Conservation (phyloP, 805 yeast species). For the Lipomyces sp. region DNA sequence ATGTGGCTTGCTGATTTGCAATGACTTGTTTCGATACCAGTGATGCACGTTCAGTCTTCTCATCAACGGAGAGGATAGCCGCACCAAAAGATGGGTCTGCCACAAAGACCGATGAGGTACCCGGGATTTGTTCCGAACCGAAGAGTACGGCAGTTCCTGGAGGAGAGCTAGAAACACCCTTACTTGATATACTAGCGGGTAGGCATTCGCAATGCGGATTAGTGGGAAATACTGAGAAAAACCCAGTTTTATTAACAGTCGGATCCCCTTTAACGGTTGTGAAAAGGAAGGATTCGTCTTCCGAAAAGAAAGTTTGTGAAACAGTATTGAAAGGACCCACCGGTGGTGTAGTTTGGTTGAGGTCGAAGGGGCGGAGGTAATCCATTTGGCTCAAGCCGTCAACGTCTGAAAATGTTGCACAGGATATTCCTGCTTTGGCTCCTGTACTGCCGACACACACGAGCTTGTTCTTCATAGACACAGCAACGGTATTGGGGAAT, state of each 20-base stretch:
- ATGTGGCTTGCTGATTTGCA: slow-evolving; percentile 3
- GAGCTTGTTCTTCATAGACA: slow-evolving; percentile 5
- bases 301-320: neutral
- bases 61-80: neutral
- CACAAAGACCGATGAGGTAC: neutral
- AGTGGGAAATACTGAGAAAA: neutral
- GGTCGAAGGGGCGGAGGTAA: slow-evolving; percentile 2
- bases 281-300: slow-evolving; percentile 3
- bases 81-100: slow-evolving; percentile 3
- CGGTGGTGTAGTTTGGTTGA: slow-evolving; percentile 1
- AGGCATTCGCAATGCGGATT: neutral
- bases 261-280: slow-evolving; percentile 6
- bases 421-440: slow-evolving; percentile 9
- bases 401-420: neutral
- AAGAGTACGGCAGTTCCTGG: slow-evolving; percentile 8
- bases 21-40: neutral
- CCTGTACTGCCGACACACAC: slow-evolving; percentile 9
- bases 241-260: neutral
- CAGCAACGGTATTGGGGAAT: slow-evolving; percentile 8
- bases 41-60: neutral
- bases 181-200: neutral
- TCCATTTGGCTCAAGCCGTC: slow-evolving; percentile 6
- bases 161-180: neutral
- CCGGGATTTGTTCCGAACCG: neutral
- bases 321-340: neutral